Evolutionary conservation across 768 basidiomycete genomes (phyloP).

Genomic region (Thelephora ganbajun): DNA sequence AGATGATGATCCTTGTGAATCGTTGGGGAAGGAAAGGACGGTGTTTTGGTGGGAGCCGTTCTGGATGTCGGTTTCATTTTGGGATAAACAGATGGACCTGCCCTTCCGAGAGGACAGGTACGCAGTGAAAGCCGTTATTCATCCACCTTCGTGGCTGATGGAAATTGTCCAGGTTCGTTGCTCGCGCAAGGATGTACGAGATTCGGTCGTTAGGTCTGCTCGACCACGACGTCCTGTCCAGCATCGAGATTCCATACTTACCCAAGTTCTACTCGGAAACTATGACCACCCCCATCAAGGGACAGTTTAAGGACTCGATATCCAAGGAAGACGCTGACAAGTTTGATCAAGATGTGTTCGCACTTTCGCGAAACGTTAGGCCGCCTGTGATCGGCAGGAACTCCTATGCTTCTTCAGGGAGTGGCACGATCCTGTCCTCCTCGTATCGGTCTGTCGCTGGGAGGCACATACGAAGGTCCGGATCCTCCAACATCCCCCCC

Average conservation of each 20-base stretch:
- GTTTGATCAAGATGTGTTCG: conserved; percentile 63
- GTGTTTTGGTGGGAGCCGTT: conserved; percentile 88
- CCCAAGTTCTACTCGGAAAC: conserved; percentile 26
- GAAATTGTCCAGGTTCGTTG: conserved; percentile 53
- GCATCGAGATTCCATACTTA: conserved; percentile 77
- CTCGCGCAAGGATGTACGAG: conserved; percentile 94
- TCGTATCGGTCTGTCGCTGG: conserved; percentile 25
- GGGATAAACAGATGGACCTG: conserved; percentile 79
- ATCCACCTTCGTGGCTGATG: not conserved
- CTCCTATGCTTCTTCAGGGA: conserved; percentile 27
- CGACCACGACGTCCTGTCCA: conserved; percentile 82
- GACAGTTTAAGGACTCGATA: conserved; percentile 1
- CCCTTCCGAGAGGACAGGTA: conserved; percentile 72
- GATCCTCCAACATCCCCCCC: conserved; percentile 34
- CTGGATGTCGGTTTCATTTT: conserved; percentile 70
- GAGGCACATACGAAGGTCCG: conserved; percentile 29
- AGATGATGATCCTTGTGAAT: conserved; percentile 27
- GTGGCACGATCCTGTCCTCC: conserved; percentile 21
- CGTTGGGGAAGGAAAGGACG: conserved; percentile 27
- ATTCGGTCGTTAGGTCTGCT: conserved; percentile 90
- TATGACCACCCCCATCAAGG: conserved; percentile 7
- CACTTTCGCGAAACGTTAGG: conserved; percentile 28
- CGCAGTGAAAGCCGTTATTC: conserved; percentile 5
- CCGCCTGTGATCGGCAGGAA: conserved; percentile 18
- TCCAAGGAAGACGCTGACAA: conserved; percentile 49